Evolutionary conservation across 2,329 filamentous ascomycete genomes (phyloP), one percentile per base, ranked within the genome.

Genomic region (Penicillium polonicum): DNA sequence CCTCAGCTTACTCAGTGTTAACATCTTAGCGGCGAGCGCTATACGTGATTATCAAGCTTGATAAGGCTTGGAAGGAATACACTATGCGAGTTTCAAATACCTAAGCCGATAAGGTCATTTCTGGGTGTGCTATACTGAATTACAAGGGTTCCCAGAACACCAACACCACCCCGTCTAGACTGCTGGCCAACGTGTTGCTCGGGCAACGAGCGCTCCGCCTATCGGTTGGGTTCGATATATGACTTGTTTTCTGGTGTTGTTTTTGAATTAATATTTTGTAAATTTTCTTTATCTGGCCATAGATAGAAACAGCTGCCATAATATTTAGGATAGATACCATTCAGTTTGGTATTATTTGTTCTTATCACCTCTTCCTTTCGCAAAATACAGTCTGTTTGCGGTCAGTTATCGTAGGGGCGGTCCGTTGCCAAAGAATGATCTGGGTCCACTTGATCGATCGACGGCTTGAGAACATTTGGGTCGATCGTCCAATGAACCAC

Each of bases 71-170:
- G 5, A 70, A 67, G 10, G 65, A 74, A 48, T 79, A 80, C 64
- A 74, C 71, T 0, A 75, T 80, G 33, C 82, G 85, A 3, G 73
- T 82, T 31, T 78, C 81, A 27, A 78, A 80, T 23, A 71, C 74
- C 10, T 74, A 29, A 4, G 27, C 27, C 27, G 9, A 80, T 10
- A 84, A 87, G 68, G 75, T 85, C 43, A 29, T 87, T 31, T 74
- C 75, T 10, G 83, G 79, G 1, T 75, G 78, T 43, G 83, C 81
- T 1, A 72, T 78, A 4, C 68, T 87, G 23, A 72, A 73, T 0
- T 79, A 80, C 62, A 64, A 65, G 19, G 64, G 69, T 29, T 57
- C 48, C 15, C 33, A 62, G 2, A 58, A 63, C 25, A 45, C 31
- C 0, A 33, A 64, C 21, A 45, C 38, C 0, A 36, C 27, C 2